Percentiles rank a stretch among this genome's conserved stretches.
Conservation (phyloP, 1,284 basidiomycete species). For the Boletus sp. region DNA sequence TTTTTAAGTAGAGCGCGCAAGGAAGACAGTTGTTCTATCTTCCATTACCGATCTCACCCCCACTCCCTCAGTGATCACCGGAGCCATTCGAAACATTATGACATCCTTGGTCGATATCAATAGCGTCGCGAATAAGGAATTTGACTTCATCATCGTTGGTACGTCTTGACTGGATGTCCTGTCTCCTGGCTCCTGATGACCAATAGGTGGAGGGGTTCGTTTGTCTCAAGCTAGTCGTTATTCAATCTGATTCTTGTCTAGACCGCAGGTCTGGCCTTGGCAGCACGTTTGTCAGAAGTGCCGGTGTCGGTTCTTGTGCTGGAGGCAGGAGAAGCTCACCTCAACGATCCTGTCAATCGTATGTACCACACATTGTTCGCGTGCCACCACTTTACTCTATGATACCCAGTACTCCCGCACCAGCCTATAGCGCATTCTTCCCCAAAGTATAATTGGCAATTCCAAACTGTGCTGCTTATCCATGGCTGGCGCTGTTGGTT, state of each 20-base stretch:
- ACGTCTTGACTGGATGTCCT: background rate
- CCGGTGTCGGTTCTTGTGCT: conserved; percentile 5
- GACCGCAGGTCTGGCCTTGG: conserved; percentile 1
- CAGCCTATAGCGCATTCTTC: background rate
- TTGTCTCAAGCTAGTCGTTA: background rate
- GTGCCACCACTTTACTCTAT: background rate
- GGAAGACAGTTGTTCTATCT: too few relatives aligned
- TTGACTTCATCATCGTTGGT: conserved; percentile 7
- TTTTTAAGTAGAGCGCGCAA: too few relatives aligned
- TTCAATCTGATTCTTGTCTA: background rate
- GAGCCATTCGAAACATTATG: background rate
- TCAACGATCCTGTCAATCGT: conserved; percentile 5
- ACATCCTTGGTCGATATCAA: background rate
- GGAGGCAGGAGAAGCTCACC: conserved; percentile 7
- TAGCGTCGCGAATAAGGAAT: background rate
- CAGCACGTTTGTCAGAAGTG: conserved; percentile 3
- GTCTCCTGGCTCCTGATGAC: background rate
- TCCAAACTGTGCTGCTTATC: conserved; percentile 2
- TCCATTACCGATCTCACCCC: too few relatives aligned
- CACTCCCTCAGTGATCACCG: too few relatives aligned
- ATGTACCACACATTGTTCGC: background rate
- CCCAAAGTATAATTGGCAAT: conserved; percentile 7
- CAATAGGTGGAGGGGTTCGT: conserved; percentile 3
- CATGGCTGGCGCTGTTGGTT: background rate
- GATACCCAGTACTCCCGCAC: background rate